Percentiles rank a stretch among this genome's conserved stretches.
Conservation (phyloP, 495 filamentous ascomycete genomes). For the Neurospora sp. region DNA sequence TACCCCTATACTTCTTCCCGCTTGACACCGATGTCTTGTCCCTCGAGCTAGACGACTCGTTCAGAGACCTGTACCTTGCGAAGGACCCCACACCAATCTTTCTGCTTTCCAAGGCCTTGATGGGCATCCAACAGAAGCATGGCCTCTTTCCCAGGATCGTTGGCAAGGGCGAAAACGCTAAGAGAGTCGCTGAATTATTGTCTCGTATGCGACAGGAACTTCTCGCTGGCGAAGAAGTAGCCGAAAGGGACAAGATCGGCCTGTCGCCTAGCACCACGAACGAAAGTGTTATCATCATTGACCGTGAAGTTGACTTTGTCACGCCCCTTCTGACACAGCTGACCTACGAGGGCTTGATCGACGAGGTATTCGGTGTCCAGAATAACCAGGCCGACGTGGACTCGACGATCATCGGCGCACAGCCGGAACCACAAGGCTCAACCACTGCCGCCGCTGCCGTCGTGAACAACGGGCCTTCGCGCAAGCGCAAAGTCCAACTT, state of each 20-base stretch:
- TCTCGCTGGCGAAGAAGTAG: constrained; percentile 64
- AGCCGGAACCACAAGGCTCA: constrained; percentile 45
- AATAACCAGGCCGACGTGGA: constrained; percentile 91
- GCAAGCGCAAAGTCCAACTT: constrained; percentile 85
- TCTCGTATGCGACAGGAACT: constrained; percentile 87
- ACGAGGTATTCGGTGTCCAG: constrained; percentile 85
- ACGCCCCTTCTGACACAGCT: constrained; percentile 88
- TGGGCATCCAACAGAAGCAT: constrained; percentile 85
- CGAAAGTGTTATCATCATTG: constrained; percentile 88
- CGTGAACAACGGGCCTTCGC: constrained; percentile 22
- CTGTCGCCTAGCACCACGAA: constrained; percentile 78
- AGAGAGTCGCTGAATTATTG: constrained; percentile 79
- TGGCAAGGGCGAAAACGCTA: constrained; percentile 92
- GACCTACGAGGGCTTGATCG: constrained; percentile 93
- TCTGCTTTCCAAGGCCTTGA: constrained; percentile 81
- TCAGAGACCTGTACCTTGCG: constrained; percentile 75
- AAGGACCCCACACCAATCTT: constrained; percentile 89
- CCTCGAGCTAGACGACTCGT: constrained; percentile 78
- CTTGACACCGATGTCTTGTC: constrained; percentile 87
- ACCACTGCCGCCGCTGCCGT: constrained; percentile 22
- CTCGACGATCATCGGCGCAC: constrained; percentile 72
- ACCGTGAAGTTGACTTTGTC: constrained; percentile 87
- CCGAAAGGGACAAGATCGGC: constrained; percentile 51
- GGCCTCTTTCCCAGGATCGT: constrained; percentile 92
- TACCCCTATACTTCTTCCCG: constrained; percentile 81